These are phyloP conservation scores for Ustilago trichophora DNA, from an alignment of 1,284 basidiomycete genomes.

Conservation along the genomic window DNA sequence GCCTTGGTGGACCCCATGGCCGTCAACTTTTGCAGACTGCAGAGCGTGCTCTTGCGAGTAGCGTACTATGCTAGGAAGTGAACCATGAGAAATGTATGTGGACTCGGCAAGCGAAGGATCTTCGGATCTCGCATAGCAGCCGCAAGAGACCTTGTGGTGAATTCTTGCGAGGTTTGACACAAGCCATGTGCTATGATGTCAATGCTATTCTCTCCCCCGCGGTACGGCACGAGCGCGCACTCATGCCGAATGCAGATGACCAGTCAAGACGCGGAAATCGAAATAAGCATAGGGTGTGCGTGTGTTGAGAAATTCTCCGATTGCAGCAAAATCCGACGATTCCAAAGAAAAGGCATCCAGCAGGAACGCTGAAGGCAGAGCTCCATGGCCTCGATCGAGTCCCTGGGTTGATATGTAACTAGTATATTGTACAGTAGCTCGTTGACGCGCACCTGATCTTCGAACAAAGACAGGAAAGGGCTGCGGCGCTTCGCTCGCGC, in stretches of 20 bases:
- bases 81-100: too few relatives aligned
- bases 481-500: too few relatives aligned
- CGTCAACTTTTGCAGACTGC: too few relatives aligned
- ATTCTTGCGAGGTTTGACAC: conserved; percentile 10
- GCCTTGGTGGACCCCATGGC: too few relatives aligned
- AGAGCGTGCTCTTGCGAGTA: too few relatives aligned
- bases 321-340: neutral
- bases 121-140: neutral
- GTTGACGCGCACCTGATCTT: too few relatives aligned
- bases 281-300: conserved; percentile 15
- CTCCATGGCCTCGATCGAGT: neutral
- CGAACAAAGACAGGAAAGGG: too few relatives aligned
- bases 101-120: neutral
- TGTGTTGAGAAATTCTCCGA: conserved; percentile 5
- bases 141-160: neutral
- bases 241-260: neutral
- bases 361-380: neutral
- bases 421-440: too few relatives aligned
- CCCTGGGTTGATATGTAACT: too few relatives aligned
- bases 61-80: too few relatives aligned
- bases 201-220: neutral
- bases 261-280: conserved; percentile 10
- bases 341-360: neutral
- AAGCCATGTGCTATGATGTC: conserved; percentile 15
- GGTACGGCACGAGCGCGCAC: neutral